Base-by-base conservation (phyloP, 805 yeast species). In the Trichomonascus vanleenenianus region DNA sequence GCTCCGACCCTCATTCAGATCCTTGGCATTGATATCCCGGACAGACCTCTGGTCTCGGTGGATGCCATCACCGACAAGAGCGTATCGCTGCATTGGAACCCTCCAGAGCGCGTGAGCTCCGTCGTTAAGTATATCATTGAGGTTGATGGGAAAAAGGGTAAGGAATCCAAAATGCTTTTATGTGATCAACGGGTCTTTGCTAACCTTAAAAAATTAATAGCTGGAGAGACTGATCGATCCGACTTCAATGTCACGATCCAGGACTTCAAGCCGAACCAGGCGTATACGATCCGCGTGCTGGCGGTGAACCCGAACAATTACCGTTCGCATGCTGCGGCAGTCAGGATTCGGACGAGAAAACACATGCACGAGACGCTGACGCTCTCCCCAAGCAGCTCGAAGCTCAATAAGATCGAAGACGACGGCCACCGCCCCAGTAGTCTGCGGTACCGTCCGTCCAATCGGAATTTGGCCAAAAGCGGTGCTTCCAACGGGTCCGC, bases 1-100 rank as follows among this genome's bases (percentile, higher is more conserved):
- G 60, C 62, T 18, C 58, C 64, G 12, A 50, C 56, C 10, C 58
- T 63, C 16, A 56, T 63, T 19, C 58, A 60, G 42, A 51, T 59
- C 16, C 51, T 63, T 30, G 68, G 68, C 12, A 61, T 63, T 30
- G 67, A 63, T 39, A 51, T 64, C 6, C 68, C 68, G 1, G 58
- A 61, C 3, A 45, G 64, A 12, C 67, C 67, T 2, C 49, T 49
- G 12, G 61, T 62, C 14, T 55, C 60, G 19, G 51, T 63, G 18
- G 67, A 61, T 40, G 46, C 54, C 11, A 52, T 63, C 31, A 49
- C 63, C 1, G 48, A 58, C 33, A 53, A 55, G 27, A 51, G 60
- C 4, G 56, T 63, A 5, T 46, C 60, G 5, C 47, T 63, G 34
- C 67, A 64, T 45, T 64, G 68, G 68, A 45, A 59, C 33, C 53